Base-by-base conservation (phyloP, 495 filamentous ascomycete genomes). In the Glutinoglossum americanum region DNA sequence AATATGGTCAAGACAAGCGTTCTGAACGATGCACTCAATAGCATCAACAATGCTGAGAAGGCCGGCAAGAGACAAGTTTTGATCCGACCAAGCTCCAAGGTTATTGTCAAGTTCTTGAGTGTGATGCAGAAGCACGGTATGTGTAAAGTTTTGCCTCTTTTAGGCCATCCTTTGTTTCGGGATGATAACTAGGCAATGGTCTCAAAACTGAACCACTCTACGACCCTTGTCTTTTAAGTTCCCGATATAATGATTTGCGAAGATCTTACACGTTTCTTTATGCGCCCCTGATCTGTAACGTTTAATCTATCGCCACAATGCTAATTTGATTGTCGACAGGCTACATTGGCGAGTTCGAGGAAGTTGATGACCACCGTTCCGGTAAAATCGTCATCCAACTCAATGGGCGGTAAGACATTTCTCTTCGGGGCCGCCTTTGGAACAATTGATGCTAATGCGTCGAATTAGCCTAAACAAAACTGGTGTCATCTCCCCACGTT, bases 41-140 rank as follows among this genome's bases (percentile, higher is more conserved):
- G 82, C 78, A 94, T 98, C 83, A 97, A 98, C 86, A 98, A 97
- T 72, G 92, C 92, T 78, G 92, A 98, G 80, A 96, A 97, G 83
- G 77, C 82, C 64, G 92, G 92, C 71, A 95, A 95, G 83, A 87
- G 92, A 64, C 92, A 98, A 75, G 92, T 96, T 65, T 72, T 97
- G 65, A 93, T 98, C 77, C 80, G 89, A 61, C 92, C 92, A 67
- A 83, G 79, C 72, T 96, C 90, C 67, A 98, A 98, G 82, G 92
- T 97, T 77, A 97, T 96, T 66, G 80, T 94, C 78, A 97, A 96
- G 81, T 97, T 96, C 80, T 76, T 98, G 65, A 79, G 78, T 69
- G 90, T 95, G 70, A 97, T 97, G 92, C 92, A 97, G 76, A 84
- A 83, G 74, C 93, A 98, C 74, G 93, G 92, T 97, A 90, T 60